A percentile compares a stretch with the other conserved stretches of the same genome.
Conservation (phyloP, 2,329 filamentous ascomycete genomes). For the Colletotrichum sp. region DNA sequence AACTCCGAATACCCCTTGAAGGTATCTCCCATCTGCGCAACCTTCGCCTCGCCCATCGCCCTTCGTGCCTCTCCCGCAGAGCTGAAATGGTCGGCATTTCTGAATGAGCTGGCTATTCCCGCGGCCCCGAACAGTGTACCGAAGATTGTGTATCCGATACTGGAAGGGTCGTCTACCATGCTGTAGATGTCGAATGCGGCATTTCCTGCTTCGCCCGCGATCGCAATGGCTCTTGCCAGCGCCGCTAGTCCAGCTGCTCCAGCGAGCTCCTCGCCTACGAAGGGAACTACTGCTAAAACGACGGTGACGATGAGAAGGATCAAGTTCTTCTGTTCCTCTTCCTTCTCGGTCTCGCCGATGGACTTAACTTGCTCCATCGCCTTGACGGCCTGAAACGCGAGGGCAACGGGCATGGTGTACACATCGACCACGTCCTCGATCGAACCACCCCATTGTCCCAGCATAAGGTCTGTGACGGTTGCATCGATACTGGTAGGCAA, state of each 20-base stretch:
- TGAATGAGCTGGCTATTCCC: neutral
- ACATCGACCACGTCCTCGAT: neutral
- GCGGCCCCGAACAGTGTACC: neutral
- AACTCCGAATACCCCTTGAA: neutral
- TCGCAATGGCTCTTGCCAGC: neutral
- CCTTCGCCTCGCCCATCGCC: neutral
- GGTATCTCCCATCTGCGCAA: neutral
- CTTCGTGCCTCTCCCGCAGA: neutral
- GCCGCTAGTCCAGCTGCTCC: neutral
- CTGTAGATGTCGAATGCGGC: neutral
- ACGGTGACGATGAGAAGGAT: neutral
- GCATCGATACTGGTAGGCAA: neutral
- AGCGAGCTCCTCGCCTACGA: neutral
- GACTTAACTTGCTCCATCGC: neutral
- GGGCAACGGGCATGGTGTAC: neutral
- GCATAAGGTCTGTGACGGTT: neutral
- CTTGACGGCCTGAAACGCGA: neutral
- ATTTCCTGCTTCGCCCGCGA: neutral
- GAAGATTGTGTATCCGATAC: neutral
- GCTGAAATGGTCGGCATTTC: neutral
- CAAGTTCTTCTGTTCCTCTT: neutral
- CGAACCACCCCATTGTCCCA: neutral
- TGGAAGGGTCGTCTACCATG: neutral
- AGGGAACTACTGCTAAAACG: neutral
- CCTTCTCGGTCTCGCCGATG: neutral